Percentiles rank a stretch among this genome's conserved stretches.
Evolutionary conservation across 2,329 filamentous ascomycete genomes (phyloP).

Genomic region (Pestalotiopsis sp.): DNA sequence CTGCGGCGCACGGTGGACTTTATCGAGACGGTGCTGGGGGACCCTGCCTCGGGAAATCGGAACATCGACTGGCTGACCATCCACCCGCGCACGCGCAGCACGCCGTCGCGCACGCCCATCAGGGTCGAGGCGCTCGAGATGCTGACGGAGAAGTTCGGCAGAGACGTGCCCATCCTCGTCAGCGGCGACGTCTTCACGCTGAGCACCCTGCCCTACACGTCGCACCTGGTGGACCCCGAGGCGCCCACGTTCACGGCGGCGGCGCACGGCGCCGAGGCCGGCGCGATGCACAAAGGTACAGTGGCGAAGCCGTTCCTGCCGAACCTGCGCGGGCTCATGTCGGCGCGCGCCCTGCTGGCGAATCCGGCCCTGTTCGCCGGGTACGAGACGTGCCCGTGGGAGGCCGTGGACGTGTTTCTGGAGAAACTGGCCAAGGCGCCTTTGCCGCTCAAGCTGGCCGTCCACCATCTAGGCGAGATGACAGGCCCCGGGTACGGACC

Average conservation of each 20-base stretch:
- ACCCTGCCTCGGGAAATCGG: conserved; percentile 36
- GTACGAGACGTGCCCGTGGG: conserved; percentile 59
- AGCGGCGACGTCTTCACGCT: conserved; percentile 72
- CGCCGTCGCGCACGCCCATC: conserved; percentile 63
- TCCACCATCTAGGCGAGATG: conserved; percentile 72
- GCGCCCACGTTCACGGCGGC: conserved; percentile 23
- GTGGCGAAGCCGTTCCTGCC: conserved; percentile 37
- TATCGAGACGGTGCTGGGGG: conserved; percentile 62
- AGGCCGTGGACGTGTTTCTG: conserved; percentile 66
- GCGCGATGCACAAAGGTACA: conserved; percentile 15
- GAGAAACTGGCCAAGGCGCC: conserved; percentile 58
- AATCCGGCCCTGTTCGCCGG: conserved; percentile 70
- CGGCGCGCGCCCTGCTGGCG: conserved; percentile 66
- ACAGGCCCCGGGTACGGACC: conserved; percentile 57
- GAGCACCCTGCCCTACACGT: conserved; percentile 47
- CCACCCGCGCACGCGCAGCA: conserved; percentile 65
- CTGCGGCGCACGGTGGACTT: conserved; percentile 63
- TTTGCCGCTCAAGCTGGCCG: conserved; percentile 63
- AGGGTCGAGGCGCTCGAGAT: conserved; percentile 61
- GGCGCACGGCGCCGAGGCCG: conserved; percentile 1
- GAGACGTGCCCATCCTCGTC: conserved; percentile 63
- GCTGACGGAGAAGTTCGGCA: conserved; percentile 53
- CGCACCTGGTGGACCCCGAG: conserved; percentile 29
- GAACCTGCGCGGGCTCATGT: conserved; percentile 67
- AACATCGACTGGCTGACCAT: conserved; percentile 71